Percentiles rank a stretch among this genome's conserved stretches.
Conservation (phyloP, 495 filamentous ascomycete genomes). For the Clavariopsis aquatica region DNA sequence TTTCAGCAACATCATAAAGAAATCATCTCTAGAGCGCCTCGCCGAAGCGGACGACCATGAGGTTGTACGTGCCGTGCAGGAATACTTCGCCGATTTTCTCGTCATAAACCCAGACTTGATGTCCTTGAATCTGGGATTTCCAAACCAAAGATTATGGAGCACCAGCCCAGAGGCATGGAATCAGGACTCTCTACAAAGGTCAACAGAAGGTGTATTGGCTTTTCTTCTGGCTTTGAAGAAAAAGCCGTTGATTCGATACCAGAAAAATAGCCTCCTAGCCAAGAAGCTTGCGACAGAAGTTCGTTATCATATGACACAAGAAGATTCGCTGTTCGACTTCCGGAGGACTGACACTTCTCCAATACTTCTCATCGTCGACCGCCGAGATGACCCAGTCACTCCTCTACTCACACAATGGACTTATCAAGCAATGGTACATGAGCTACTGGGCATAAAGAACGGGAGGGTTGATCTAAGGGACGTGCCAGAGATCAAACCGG, state of each 20-base stretch:
- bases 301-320: slow-evolving; percentile 88
- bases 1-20: slow-evolving; percentile 95
- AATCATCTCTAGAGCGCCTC: slow-evolving; percentile 90
- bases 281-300: slow-evolving; percentile 93
- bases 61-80: slow-evolving; percentile 87
- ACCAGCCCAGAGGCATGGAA: slow-evolving; percentile 85
- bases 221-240: slow-evolving; percentile 87
- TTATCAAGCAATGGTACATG: slow-evolving; percentile 99
- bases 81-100: slow-evolving; percentile 93
- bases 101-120: slow-evolving; percentile 95
- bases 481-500: slow-evolving; percentile 84
- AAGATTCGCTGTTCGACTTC: slow-evolving; percentile 97
- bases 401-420: slow-evolving; percentile 96
- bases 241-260: slow-evolving; percentile 90
- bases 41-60: slow-evolving; percentile 98
- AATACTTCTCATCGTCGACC: slow-evolving; percentile 85
- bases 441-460: slow-evolving; percentile 88
- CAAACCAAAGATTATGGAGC: slow-evolving; percentile 73
- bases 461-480: slow-evolving; percentile 84
- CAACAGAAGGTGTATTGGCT: slow-evolving; percentile 83
- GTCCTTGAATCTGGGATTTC: slow-evolving; percentile 73
- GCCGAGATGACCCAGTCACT: slow-evolving; percentile 94
- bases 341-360: slow-evolving; percentile 92
- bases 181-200: slow-evolving; percentile 76
- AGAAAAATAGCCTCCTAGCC: slow-evolving; percentile 85